These are phyloP conservation scores for Danielia reshetovae DNA, from an alignment of 805 yeast species.

Conservation along the genomic window DNA sequence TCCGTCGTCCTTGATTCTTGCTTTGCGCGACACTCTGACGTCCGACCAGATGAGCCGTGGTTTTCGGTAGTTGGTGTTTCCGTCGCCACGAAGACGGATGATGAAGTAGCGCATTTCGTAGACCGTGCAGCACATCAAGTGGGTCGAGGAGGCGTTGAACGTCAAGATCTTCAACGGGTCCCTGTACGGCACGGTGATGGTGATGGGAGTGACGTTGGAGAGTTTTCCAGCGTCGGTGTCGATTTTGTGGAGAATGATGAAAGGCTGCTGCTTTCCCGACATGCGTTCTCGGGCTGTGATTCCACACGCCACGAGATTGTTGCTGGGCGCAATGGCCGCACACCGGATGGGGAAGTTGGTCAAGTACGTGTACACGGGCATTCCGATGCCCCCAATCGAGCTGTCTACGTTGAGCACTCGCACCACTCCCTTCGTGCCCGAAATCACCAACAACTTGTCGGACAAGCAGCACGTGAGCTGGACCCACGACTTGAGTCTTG, in stretches of 20 bases:
- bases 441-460: slow-evolving; percentile 55
- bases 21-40: slow-evolving; percentile 8
- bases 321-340: slow-evolving; percentile 64
- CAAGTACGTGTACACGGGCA: slow-evolving; percentile 61
- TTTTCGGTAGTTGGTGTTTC: slow-evolving; percentile 27
- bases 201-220: slow-evolving; percentile 50
- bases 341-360: slow-evolving; percentile 78
- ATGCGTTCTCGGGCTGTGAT: slow-evolving; percentile 74
- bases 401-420: slow-evolving; percentile 54
- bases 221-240: slow-evolving; percentile 6
- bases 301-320: slow-evolving; percentile 69
- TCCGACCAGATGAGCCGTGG: slow-evolving; percentile 41
- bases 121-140: slow-evolving; percentile 70
- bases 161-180: slow-evolving; percentile 77
- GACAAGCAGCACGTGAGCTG: slow-evolving; percentile 58
- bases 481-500: slow-evolving; percentile 50
- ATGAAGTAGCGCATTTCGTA: slow-evolving; percentile 77
- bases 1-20: slow-evolving; percentile 14
- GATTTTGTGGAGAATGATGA: slow-evolving; percentile 56
- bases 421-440: slow-evolving; percentile 70
- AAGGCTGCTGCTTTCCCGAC: slow-evolving; percentile 70
- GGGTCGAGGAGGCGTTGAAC: slow-evolving; percentile 68
- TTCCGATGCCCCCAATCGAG: slow-evolving; percentile 38
- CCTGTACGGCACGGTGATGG: slow-evolving; percentile 77
- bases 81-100: slow-evolving; percentile 60